Base-by-base conservation (phyloP, 768 basidiomycete species). In the Arthromyces matolae region DNA sequence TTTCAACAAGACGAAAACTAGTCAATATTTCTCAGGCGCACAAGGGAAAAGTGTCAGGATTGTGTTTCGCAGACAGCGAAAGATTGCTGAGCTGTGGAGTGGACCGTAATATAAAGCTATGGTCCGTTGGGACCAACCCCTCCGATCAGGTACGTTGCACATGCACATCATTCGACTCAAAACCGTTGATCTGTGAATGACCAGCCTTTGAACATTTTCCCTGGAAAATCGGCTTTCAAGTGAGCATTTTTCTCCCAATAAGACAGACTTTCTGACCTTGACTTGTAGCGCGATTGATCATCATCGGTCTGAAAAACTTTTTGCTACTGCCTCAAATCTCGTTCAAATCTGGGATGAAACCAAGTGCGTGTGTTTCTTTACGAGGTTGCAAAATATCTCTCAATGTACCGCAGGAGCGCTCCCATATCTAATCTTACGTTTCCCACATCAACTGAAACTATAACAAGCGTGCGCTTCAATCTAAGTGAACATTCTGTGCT, bases 271-370 rank as follows among this genome's bases (percentile, higher is more conserved):
- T 50, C 51, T 50, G 46, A 45, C 45, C 23, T 12, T 55, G 42
- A 43, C 54, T 47, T 27, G 7, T 58, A 95, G 93, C 60, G 86
- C 88, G 35, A 89, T 99, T 66, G 93, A 97, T 58, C 96, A 97
- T 61, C 96, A 98, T 63, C 79, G 86, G 37, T 80, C 81, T 28
- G 89, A 94, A 49, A 74, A 86, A n/a, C 66, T 93, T 4, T 99
- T 99, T 57, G 95, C 93, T 0, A 94, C 95, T 0, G 93, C 93
- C 2, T 95, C 93, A 0, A 91, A 86, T 57, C 78, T 80, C 39
- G 93, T 99, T 6, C 95, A 98, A 64, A 78, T 99, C 55, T 99
- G 96, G 96, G 96, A 99, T 57, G 93, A 97, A 67, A 94, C 86
- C 29, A 92, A 92, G 89, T 92, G 46, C n/a, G 82, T 59, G 20